Conservation (phyloP, 2,329 filamentous ascomycete species). For the Sclerotiophoma versabilis region DNA sequence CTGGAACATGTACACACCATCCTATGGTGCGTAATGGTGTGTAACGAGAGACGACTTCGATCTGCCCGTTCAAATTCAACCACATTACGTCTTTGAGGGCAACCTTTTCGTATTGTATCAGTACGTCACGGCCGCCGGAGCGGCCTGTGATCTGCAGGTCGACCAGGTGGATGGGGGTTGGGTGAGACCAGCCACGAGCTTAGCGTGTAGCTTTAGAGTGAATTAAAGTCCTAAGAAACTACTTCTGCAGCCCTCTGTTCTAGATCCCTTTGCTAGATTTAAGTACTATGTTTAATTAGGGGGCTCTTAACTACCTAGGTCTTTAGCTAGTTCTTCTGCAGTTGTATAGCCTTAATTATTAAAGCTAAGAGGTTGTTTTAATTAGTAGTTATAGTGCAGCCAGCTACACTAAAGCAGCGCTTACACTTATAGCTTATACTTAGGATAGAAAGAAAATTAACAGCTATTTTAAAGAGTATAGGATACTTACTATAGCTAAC, state of each 20-base stretch:
- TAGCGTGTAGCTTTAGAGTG: too few species aligned
- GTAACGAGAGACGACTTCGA: constrained; percentile 39
- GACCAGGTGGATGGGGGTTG: constrained; percentile 65
- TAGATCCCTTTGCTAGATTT: too few species aligned
- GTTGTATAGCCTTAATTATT: too few species aligned
- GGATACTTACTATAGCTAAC: background rate
- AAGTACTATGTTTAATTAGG: too few species aligned
- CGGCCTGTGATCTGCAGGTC: constrained; percentile 64
- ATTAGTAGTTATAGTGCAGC: too few species aligned
- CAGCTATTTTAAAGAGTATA: background rate
- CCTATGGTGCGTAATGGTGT: constrained; percentile 46
- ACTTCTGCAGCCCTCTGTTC: too few species aligned
- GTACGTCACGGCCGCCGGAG: constrained; percentile 50
- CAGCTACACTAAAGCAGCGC: background rate
- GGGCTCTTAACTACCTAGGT: too few species aligned
- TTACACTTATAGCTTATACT: background rate
- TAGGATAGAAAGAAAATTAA: background rate
- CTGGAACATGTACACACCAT: constrained; percentile 61
- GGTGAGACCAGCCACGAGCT: constrained; percentile 63
- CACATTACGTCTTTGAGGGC: constrained; percentile 66
- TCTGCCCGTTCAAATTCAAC: constrained; percentile 57
- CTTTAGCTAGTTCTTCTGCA: too few species aligned
- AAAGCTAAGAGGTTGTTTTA: too few species aligned
- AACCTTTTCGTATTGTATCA: constrained; percentile 61
- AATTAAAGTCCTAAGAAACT: too few species aligned